Evolutionary conservation across 2,329 filamentous ascomycete genomes (phyloP).

Genomic region (Penicillium oxalicum): DNA sequence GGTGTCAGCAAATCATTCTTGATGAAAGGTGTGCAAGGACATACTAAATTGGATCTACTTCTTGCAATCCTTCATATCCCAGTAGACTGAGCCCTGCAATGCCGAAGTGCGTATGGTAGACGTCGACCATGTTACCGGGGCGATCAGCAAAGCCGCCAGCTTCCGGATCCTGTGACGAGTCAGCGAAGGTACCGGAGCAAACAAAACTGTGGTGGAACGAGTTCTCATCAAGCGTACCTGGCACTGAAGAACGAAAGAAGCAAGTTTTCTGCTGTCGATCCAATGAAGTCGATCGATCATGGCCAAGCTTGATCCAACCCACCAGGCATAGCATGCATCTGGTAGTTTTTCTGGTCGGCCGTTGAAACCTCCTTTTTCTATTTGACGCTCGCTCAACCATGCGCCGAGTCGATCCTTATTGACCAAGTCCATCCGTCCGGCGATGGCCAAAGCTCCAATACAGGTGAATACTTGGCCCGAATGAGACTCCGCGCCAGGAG

Average conservation of each 20-base stretch:
- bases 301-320: conserved; percentile 85
- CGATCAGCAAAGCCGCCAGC: conserved; percentile 81
- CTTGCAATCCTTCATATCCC: conserved; percentile 66
- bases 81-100: conserved; percentile 82
- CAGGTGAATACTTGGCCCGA: conserved; percentile 95
- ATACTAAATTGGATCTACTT: conserved; percentile 84
- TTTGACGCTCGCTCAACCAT: conserved; percentile 91
- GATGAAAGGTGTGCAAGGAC: conserved; percentile 19
- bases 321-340: conserved; percentile 99
- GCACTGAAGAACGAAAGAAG: conserved; percentile 75
- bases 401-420: conserved; percentile 74
- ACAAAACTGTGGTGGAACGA: neutral
- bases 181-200: conserved; percentile 2
- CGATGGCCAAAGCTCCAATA: conserved; percentile 78
- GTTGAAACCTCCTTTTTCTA: conserved; percentile 82
- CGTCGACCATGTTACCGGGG: conserved; percentile 91
- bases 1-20: conserved; percentile 14
- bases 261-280: conserved; percentile 80
- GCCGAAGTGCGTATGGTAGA: conserved; percentile 91
- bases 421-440: conserved; percentile 71
- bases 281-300: conserved; percentile 86
- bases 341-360: conserved; percentile 91
- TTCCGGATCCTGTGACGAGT: conserved; percentile 58
- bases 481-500: conserved; percentile 87
- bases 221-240: conserved; percentile 49